Evolutionary conservation across 495 filamentous ascomycete genomes (phyloP), one percentile per base, ranked within the genome.

Genomic region (Podospora bellae-mahoneyi): DNA sequence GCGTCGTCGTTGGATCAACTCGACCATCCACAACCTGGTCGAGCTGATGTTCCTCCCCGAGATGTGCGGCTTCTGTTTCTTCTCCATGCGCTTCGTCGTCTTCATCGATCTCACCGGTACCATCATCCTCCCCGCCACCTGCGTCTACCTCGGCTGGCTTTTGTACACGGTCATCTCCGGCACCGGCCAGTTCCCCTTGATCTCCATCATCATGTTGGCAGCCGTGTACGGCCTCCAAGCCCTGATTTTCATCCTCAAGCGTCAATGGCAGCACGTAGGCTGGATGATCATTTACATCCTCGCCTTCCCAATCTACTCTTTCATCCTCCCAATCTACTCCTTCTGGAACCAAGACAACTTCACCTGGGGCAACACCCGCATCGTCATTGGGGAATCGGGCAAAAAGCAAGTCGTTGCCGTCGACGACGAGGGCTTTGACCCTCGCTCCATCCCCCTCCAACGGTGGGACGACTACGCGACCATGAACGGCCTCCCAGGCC

Each of bases 261-360:
- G 96, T 15, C 92, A 98, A 78, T 99, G 95, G 95, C 92, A 99
- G 77, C 93, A 97, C 74, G 84, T 99, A 56, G 95, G 95, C 60
- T 99, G 95, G 95, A 97, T 99, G 92, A 90, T 98, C 74, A 98
- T 99, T 74, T 99, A 99, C 78, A 84, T 99, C 69, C 72, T 93
- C 7, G 96, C 95, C 1, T 97, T 91, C 84, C 96, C 96, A 0
- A 90, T 99, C 72, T 97, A 93, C 81, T 94, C 89, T 18, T 93
- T 99, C 74, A 75, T 97, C 65, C 86, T 99, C 6, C 95, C 95
- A 0, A 79, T 99, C 72, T 99, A 97, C 82, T 96, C 95, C 0
- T 99, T 99, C 88, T 99, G 95, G 95, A 94, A 96, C 75, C 93
- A 97, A 78, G 95, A 99, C 80, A 92, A 99, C 80, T 99, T 99